A percentile compares a stretch with the other conserved stretches of the same genome.
phyloP scores from a whole-genome alignment of 2,329 filamentous ascomycete species.

The Ilyonectria destructans region DNA sequence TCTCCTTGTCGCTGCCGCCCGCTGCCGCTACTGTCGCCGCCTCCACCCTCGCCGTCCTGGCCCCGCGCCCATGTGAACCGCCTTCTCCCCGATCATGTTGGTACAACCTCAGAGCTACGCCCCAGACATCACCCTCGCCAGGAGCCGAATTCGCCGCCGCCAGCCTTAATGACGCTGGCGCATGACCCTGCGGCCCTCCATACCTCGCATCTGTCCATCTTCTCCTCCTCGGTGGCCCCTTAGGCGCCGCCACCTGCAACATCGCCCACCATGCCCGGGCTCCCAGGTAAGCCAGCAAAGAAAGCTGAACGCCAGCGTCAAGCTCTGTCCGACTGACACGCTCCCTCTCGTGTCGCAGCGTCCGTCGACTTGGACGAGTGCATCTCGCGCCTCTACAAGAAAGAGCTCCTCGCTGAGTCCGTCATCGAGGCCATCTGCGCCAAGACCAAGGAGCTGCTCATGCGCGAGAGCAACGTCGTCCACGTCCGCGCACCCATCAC shows the following conservation, averaged over 20 bases:
- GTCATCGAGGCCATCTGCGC: constrained; percentile 99
- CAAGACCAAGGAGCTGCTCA: constrained; percentile 98
- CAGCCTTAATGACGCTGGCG: constrained; percentile 63
- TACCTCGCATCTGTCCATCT: constrained; percentile 29
- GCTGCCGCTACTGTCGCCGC: constrained; percentile 22
- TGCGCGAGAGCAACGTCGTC: constrained; percentile 99
- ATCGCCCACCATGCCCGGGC: constrained; percentile 67
- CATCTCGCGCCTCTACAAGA: constrained; percentile 96
- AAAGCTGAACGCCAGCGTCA: neutral
- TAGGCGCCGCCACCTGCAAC: constrained; percentile 21
- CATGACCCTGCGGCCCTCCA: constrained; percentile 34
- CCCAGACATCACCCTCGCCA: constrained; percentile 55
- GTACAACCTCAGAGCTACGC: constrained; percentile 54
- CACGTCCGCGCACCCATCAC: constrained; percentile 96
- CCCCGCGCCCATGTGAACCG: constrained; percentile 53
- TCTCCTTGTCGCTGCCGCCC: constrained; percentile 11
- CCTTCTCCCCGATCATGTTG: constrained; percentile 60
- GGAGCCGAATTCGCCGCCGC: constrained; percentile 54
- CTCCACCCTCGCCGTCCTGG: constrained; percentile 30
- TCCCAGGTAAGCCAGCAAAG: constrained; percentile 65
- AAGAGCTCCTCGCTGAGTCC: constrained; percentile 96
- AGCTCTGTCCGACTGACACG: constrained; percentile 35
- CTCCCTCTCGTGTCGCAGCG: constrained; percentile 66
- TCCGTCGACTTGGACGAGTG: constrained; percentile 99
- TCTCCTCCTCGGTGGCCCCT: constrained; percentile 20